Evolutionary conservation across 345 rosid species (phyloP), one percentile per base, ranked within the genome.

Genomic region (Euphorbia peplus): DNA sequence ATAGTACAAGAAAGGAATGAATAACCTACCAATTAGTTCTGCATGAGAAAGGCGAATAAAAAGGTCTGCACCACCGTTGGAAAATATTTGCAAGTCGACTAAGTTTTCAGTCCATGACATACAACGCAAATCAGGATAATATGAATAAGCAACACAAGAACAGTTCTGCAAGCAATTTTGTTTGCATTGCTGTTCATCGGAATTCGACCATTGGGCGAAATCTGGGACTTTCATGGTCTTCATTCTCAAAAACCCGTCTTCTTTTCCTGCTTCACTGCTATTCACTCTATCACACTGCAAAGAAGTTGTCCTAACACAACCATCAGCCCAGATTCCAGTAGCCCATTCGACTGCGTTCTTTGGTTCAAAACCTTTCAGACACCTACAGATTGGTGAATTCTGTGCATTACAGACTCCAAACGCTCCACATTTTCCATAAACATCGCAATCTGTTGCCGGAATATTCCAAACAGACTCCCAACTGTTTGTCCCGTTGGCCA

Each of bases 111-210:
- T 75, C 93, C 93, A 84, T 24, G 67, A 18, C 84, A 81, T 75
- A 51, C 90, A 88, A 28, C 88, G 79, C 0, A 80, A 67, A 22
- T 76, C 80, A 19, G 42, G 22, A 24, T 76, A 70, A 75, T 66
- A 80, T 47, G 88, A 78, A 61, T 85, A 85, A 55, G 92, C 89
- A 0, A 72, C 56, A 24, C 88, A 88, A 12, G 87, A 80, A 70
- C 89, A 83, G 63, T 83, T 84, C n/a, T 14, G 61, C 51, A 76
- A 62, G 77, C 93, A 86, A 25, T 32, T 12, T 3, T 63, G 39
- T 56, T 52, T 71, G 69, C 90, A 88, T 22, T 42, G 18, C n/a
- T 60, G 69, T 50, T 77, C 77, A 1, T 18, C 26, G 30, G 42
- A 46, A 18, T 28, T 11, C 16, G 73, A 68, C 70, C 67, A 42